Evolutionary conservation across 1,139 yeast species (phyloP).

Genomic region (Nakaseomyces kungkrabaensis): DNA sequence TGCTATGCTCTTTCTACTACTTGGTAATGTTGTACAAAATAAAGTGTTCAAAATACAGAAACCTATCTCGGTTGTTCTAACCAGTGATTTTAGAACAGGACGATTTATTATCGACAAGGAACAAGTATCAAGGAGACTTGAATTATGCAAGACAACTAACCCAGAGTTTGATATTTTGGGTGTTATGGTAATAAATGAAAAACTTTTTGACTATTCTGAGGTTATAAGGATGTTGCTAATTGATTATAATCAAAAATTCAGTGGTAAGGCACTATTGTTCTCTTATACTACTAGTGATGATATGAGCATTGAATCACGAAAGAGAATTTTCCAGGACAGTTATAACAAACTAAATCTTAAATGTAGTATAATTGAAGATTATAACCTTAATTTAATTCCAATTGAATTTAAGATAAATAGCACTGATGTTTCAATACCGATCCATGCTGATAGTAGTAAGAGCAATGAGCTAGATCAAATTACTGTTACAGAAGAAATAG

Average conservation of each 20-base stretch:
- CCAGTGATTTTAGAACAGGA: neutral
- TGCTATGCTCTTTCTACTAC: slow-evolving; percentile 1
- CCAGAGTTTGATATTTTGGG: slow-evolving; percentile 8
- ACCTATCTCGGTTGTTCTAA: neutral
- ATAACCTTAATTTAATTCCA: neutral
- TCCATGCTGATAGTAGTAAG: neutral
- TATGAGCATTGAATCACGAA: neutral
- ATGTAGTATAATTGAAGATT: neutral
- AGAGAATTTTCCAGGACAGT: neutral
- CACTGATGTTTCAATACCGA: neutral
- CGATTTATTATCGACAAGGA: slow-evolving; percentile 7
- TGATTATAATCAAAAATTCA: neutral
- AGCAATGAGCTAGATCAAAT: neutral
- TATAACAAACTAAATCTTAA: neutral
- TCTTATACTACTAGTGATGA: slow-evolving; percentile 5
- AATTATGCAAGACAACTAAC: slow-evolving; percentile 7
- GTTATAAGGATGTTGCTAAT: slow-evolving; percentile 4
- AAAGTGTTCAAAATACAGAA: neutral
- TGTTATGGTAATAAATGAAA: slow-evolving; percentile 9
- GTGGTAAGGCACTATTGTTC: slow-evolving; percentile 9
- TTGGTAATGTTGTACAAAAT: neutral
- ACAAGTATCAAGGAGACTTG: slow-evolving; percentile 8
- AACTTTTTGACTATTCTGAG: slow-evolving; percentile 8
- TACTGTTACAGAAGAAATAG: neutral
- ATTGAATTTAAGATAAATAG: neutral